phyloP scores from a whole-genome alignment of 1,284 basidiomycete species.

The Lentinula novae-zelandiae region DNA sequence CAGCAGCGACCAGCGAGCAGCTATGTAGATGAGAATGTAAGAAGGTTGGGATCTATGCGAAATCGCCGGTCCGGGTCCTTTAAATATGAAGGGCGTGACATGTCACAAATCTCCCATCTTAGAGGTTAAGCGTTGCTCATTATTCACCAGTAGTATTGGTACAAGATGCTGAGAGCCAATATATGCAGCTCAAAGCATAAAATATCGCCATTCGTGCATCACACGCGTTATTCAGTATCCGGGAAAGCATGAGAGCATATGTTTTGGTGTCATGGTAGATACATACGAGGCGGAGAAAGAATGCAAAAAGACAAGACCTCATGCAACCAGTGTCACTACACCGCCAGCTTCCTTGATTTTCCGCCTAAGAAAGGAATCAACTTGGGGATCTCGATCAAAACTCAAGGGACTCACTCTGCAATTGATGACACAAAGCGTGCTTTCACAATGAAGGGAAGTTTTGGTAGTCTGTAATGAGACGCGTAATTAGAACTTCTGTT shows the following conservation, averaged over 20 bases:
- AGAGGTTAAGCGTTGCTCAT: not conserved
- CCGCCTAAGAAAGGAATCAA: constrained; percentile 37
- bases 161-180: too few relatives aligned
- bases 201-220: not conserved
- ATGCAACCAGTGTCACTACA: constrained; percentile 89
- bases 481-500: constrained; percentile 1
- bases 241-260: constrained; percentile 4
- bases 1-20: constrained; percentile 14
- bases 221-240: not conserved
- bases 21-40: not conserved
- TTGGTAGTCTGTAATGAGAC: constrained; percentile 54
- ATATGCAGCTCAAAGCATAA: not conserved
- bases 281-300: constrained; percentile 6
- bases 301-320: constrained; percentile 28
- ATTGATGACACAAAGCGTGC: constrained; percentile 88
- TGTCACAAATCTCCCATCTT: not conserved
- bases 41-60: not conserved
- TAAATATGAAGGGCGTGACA: not conserved
- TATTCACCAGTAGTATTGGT: too few relatives aligned
- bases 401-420: constrained; percentile 72
- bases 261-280: constrained; percentile 10
- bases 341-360: constrained; percentile 94
- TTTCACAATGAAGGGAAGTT: constrained; percentile 92
- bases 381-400: not conserved
- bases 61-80: not conserved